Evolutionary conservation across 768 basidiomycete genomes (phyloP), one percentile per base, ranked within the genome.

Genomic region (Cyclocybe aegerita): DNA sequence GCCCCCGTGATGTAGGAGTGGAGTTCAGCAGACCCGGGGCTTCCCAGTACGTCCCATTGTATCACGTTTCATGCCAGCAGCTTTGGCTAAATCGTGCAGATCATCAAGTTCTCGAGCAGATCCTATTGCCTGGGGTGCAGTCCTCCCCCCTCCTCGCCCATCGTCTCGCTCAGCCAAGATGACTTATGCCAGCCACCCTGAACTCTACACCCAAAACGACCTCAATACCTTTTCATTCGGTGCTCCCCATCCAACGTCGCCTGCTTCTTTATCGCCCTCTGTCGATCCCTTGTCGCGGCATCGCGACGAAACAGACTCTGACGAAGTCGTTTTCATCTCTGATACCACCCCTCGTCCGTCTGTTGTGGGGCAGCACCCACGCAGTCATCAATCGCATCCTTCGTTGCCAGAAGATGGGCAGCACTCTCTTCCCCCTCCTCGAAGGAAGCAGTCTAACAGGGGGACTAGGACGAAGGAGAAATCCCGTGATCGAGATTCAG

Each of bases 291-390:
- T 73, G n/a, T 66, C 70, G 38, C 61, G 64, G 34, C 46, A 58
- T 49, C 60, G 53, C 17, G 66, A 63, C 42, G 72, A 70, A 32
- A 57, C 61, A 16, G 72, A 74, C 43, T 66, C 69, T 31, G 74
- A 79, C 49, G 74, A 76, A 29, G 52, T 61, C 37, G 58, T 57
- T 16, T 55, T 55, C 30, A 61, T 59, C 15, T 65, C 70, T 33
- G 78, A 81, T 60, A 73, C 74, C 32, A 81, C 79, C 4, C 79
- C 79, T 41, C 71, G 79, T 16, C 78, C 77, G 3, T 80, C 78
- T 33, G 70, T 81, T 33, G 70, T 72, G 37, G 63, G 63, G n/a
- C 59, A 57, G 44, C 57, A 59, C 31, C 53, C 60, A 47, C 65
- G 62, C 56, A 65, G 60, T 64, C 64, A 66, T 68, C 59, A 67